These are phyloP conservation scores for Cryphonectria nitschkei DNA, from an alignment of 2,329 filamentous ascomycete genomes.

Conservation along the genomic window DNA sequence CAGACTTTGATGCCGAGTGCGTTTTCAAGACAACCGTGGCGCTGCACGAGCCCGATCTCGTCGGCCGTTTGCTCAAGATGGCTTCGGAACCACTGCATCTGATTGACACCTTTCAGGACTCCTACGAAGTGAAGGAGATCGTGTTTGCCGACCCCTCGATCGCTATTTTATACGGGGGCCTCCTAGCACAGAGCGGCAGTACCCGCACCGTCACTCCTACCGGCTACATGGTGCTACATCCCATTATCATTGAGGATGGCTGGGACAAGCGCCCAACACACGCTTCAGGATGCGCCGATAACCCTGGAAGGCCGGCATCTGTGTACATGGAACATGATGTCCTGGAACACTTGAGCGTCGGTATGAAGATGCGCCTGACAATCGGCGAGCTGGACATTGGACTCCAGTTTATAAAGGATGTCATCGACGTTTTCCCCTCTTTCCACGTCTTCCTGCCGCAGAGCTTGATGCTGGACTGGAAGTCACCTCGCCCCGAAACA, in stretches of 20 bases:
- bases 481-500: constrained; percentile 53
- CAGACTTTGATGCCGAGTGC: constrained; percentile 46
- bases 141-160: constrained; percentile 48
- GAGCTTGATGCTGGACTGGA: constrained; percentile 70
- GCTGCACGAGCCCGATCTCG: constrained; percentile 38
- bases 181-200: constrained; percentile 41
- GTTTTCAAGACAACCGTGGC: constrained; percentile 51
- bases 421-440: constrained; percentile 58
- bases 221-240: constrained; percentile 50
- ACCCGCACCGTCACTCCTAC: constrained; percentile 43
- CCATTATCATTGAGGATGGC: constrained; percentile 51
- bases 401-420: constrained; percentile 65
- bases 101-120: constrained; percentile 48
- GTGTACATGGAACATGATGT: constrained; percentile 69
- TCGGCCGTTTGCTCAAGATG: constrained; percentile 38
- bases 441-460: constrained; percentile 71
- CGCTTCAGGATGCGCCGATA: constrained; percentile 36
- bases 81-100: constrained; percentile 34
- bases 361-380: constrained; percentile 61
- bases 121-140: constrained; percentile 65
- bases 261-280: constrained; percentile 47
- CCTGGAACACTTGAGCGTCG: constrained; percentile 55
- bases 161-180: constrained; percentile 48
- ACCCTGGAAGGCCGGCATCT: constrained; percentile 34
- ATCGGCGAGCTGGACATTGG: constrained; percentile 53